phyloP scores from a whole-genome alignment of 2,329 filamentous ascomycete genomes.

The Furcasterigmium sp. region DNA sequence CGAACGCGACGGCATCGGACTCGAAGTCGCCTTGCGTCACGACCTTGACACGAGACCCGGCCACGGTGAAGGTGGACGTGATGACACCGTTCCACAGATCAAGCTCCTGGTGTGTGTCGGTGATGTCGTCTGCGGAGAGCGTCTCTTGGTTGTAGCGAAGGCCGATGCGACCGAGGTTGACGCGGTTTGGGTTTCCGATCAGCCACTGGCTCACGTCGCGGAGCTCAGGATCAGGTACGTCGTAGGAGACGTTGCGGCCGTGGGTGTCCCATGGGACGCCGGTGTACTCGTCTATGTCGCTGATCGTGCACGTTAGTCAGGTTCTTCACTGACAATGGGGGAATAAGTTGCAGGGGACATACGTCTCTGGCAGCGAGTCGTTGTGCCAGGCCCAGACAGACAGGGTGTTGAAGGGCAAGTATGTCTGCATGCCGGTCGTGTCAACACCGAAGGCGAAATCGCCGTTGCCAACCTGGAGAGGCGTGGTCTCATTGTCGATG shows the following conservation, averaged over 20 bases:
- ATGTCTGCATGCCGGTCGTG: slow-evolving; percentile 40
- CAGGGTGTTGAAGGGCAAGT: slow-evolving; percentile 37
- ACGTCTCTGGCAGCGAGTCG: slow-evolving; percentile 26
- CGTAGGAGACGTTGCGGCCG: slow-evolving; percentile 30
- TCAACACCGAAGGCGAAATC: slow-evolving; percentile 44
- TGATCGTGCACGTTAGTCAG: no score
- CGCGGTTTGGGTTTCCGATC: slow-evolving; percentile 40
- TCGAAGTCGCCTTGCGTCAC: slow-evolving; percentile 30
- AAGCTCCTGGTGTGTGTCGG: slow-evolving; percentile 24
- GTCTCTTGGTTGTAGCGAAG: slow-evolving; percentile 26
- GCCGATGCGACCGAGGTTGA: slow-evolving; percentile 37
- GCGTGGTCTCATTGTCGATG: slow-evolving; percentile 34
- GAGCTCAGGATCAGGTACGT: slow-evolving; percentile 27
- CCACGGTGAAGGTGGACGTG: slow-evolving; percentile 28
- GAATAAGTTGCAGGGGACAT: slow-evolving; percentile 22
- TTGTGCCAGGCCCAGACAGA: slow-evolving; percentile 46
- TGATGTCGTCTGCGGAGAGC: slow-evolving; percentile 21
- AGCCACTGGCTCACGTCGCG: slow-evolving; percentile 43
- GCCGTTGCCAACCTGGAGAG: slow-evolving; percentile 44
- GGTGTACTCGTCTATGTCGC: no score
- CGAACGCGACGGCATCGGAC: slow-evolving; percentile 29
- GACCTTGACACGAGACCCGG: slow-evolving; percentile 24
- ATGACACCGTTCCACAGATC: slow-evolving; percentile 33
- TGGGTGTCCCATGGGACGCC: slow-evolving; percentile 26
- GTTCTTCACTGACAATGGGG: no score